Base-by-base conservation (phyloP, 306 rosid species). In the Fragaria ananassa region DNA sequence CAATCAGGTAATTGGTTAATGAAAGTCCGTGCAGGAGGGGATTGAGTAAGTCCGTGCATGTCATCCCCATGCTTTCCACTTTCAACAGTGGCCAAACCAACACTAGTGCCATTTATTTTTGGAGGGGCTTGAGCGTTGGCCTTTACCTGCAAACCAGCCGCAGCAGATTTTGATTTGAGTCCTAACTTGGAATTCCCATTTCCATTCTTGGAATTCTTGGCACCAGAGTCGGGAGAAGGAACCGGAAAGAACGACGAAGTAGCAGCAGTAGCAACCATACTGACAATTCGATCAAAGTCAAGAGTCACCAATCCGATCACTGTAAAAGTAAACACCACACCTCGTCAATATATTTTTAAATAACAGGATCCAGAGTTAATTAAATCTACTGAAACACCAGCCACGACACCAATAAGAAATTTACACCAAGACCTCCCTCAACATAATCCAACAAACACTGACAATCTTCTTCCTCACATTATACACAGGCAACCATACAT, bases 1-100 rank as follows among this genome's bases (percentile, higher is more conserved):
- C 99, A 96, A 75, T 96, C 98, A 86, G 99, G 99, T 79, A 96
- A 86, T 75, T 87, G 93, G 78, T 96, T 93, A 78, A 96, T 96
- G 79, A 96, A 96, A 78, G 98, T 96, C 84, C 97, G 84, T 0
- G 99, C 88, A 14, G 92, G 82, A 64, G 90, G 85, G 11, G 97
- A 91, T 8, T 81, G 68, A 31, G 68, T 3, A 34, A 31, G 68
- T 63, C 44, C 44, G 10, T 63, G 87, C 57, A 78, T 75, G 75
- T 85, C 88, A 75, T 82, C 91, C 13, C 86, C 97, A 49, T 78
- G 81, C 88, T 83, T 92, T 81, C 82, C 78, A 64, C 81, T 82
- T 74, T 86, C 98, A 49, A 81, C 80, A 64, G 81, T 67, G 27
- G 87, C 81, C 78, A 83, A 79, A 78, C 91, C 86, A 72, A 91